Percentiles rank a stretch among this genome's conserved stretches.
phyloP scores from a whole-genome alignment of 176 grass and related monocot species.

The Tillandsia leiboldiana region DNA sequence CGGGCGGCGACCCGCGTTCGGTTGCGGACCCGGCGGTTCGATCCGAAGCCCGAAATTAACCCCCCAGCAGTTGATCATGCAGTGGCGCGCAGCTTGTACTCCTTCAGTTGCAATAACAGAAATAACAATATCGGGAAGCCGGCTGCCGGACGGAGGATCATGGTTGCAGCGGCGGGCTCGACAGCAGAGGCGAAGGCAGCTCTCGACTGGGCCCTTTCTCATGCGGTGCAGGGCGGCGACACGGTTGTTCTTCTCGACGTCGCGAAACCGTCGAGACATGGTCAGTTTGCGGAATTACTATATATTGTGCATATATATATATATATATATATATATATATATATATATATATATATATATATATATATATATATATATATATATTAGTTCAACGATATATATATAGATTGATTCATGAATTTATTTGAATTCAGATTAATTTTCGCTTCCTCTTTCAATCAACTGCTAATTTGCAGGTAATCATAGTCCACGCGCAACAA shows the following conservation, averaged over 20 bases:
- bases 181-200: conserved; percentile 30
- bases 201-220: conserved; percentile 50
- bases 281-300: conserved; percentile 2
- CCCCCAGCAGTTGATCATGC: not conserved
- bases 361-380: not conserved
- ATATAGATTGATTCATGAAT: not conserved
- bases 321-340: not conserved
- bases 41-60: not conserved
- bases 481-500: conserved; percentile 18
- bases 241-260: conserved; percentile 42
- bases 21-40: not conserved
- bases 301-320: too few relatives aligned
- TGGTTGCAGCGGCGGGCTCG: conserved; percentile 20
- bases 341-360: not conserved
- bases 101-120: not conserved
- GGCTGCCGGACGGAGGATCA: conserved; percentile 21
- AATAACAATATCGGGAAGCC: not conserved
- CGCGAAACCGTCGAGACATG: conserved; percentile 17
- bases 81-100: not conserved
- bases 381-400: not conserved
- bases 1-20: conserved; percentile 18
- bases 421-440: not conserved
- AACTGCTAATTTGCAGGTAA: too few relatives aligned
- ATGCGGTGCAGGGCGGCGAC: conserved; percentile 41
- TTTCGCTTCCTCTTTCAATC: too few relatives aligned